Conservation (phyloP, 306 rosid species). For the Cicer cuneatum region DNA sequence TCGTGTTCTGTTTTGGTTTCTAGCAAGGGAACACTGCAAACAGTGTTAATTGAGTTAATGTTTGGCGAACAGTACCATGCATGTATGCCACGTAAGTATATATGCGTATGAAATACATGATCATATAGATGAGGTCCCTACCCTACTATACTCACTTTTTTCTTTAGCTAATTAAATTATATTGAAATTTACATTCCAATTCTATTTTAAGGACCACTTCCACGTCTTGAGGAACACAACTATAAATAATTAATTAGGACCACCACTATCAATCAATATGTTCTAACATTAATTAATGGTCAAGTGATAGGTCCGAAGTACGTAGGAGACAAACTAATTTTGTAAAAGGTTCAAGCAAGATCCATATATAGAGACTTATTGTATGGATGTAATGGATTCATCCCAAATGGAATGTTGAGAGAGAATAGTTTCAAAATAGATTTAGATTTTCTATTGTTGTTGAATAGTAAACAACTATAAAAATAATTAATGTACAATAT, state of each 20-base stretch:
- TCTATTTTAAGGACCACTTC: conserved; percentile 63
- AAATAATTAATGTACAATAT: too few relatives aligned
- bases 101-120: conserved; percentile 31
- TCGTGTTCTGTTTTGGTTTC: too few relatives aligned
- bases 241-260: conserved; percentile 44
- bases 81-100: conserved; percentile 55
- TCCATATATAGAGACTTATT: background rate
- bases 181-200: background rate
- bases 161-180: background rate
- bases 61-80: conserved; percentile 43
- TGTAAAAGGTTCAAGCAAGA: conserved; percentile 20
- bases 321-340: conserved; percentile 33
- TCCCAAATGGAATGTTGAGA: background rate
- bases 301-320: conserved; percentile 36
- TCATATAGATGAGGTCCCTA: background rate
- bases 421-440: too few relatives aligned
- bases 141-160: background rate
- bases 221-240: conserved; percentile 58
- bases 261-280: conserved; percentile 41
- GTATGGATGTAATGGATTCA: background rate
- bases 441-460: too few relatives aligned
- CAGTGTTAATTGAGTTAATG: conserved; percentile 7
- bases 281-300: background rate
- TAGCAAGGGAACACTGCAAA: background rate
- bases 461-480: too few relatives aligned